Evolutionary conservation across 108 stramenopile species (phyloP), one percentile per base, ranked within the genome.

Genomic region (Cyclostephanos tholiformis): DNA sequence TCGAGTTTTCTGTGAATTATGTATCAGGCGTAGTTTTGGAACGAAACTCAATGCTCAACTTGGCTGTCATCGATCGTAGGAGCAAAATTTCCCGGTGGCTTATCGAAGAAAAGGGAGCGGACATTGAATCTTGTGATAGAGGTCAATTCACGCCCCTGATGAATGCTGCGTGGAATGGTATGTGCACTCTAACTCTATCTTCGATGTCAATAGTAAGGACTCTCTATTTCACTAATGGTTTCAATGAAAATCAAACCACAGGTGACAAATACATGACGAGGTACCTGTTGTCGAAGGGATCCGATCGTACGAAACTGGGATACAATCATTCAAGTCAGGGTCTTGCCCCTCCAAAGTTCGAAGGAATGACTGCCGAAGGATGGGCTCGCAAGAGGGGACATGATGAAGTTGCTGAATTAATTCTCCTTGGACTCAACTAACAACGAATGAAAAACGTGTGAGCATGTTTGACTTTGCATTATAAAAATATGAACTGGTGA

Each of bases 111-210:
- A 94, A 91, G 69, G 62, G 60, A 19, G 88, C 89, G 0, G 86
- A 89, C 60, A 88, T 94, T 59, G 93, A 94, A 72, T 86, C 86
- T 10, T 72, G 57, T 30, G 93, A 94, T 77, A 58, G 90, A 20
- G 93, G 93, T 11, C 61, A 79, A n/a, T 94, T 94, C 62, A 94
- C 93, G 14, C 90, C 93, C 12, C 82, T 94, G 23, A 64, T 90
- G 57, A 94, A 94, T 76, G 93, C 93, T 26, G 92, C 83, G 16
- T 89, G 84, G 85, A 80, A 67, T 56, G 90, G 90, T 56, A 74
- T 46, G 73, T 64, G n/a, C 8, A 27, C 27, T 10, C 13, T 56
- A 9, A 9, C 55, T n/a, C n/a, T n/a, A n/a, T n/a, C n/a, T n/a
- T n/a, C n/a, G n/a, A n/a, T n/a, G n/a, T n/a, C n/a, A n/a, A n/a